Conservation (phyloP, 306 rosid species). For the Cyamopsis tetragonoloba region DNA sequence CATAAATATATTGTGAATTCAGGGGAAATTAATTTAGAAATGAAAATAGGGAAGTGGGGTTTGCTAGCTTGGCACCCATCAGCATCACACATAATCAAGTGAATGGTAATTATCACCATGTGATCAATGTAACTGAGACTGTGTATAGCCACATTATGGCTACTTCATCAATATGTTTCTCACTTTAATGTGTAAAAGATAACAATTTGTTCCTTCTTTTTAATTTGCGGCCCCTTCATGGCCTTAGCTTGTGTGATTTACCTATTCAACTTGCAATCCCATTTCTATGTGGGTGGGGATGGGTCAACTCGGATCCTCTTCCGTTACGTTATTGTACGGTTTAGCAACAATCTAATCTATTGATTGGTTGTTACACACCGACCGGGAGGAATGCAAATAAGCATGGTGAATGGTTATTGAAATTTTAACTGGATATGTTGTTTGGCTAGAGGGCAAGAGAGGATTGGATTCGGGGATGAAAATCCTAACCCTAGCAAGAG, state of each 20-base stretch:
- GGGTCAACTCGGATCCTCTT: no score
- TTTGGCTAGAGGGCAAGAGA: no score
- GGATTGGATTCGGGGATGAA: no score
- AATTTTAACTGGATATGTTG: no score
- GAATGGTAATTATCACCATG: constrained; percentile 35
- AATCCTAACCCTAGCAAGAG: no score
- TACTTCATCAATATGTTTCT: constrained; percentile 27
- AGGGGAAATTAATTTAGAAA: not conserved
- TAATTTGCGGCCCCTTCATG: not conserved
- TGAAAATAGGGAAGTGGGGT: constrained; percentile 19
- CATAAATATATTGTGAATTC: constrained; percentile 19
- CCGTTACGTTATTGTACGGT: no score
- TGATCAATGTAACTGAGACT: constrained; percentile 23
- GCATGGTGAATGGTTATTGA: no score
- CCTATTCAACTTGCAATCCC: constrained; percentile 5
- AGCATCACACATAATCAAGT: constrained; percentile 22
- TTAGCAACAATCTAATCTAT: no score
- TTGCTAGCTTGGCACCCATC: constrained; percentile 23
- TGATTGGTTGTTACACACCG: no score
- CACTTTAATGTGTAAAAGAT: not conserved
- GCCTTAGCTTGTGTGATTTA: not conserved
- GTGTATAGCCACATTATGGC: constrained; percentile 15
- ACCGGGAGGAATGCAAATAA: no score
- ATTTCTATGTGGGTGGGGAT: not conserved
- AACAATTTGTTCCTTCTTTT: constrained; percentile 3